Evolutionary conservation across 2,329 filamentous ascomycete genomes (phyloP).

Genomic region (Stachybotrys elegans): DNA sequence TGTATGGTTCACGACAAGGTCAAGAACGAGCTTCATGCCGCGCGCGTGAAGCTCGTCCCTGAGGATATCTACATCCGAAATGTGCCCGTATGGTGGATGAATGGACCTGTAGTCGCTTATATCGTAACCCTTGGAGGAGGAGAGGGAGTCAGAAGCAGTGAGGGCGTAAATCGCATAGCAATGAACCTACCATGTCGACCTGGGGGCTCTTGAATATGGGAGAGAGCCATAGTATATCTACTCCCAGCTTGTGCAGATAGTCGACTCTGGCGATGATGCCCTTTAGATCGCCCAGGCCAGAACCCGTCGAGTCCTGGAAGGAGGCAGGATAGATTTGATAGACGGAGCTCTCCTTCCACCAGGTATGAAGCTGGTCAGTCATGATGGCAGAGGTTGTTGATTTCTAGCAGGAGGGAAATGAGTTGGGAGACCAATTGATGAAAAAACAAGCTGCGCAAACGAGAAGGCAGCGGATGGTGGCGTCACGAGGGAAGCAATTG

Average conservation of each 20-base stretch:
- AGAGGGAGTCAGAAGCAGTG: background rate
- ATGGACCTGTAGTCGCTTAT: slow-evolving; percentile 64
- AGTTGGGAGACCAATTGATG: too few species aligned
- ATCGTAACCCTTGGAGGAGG: slow-evolving; percentile 53
- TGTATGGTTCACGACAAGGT: slow-evolving; percentile 72
- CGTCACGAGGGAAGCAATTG: too few species aligned
- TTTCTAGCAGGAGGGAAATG: too few species aligned
- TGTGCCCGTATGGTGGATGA: slow-evolving; percentile 60
- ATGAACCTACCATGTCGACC: slow-evolving; percentile 51
- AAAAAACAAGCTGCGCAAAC: too few species aligned
- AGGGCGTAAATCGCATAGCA: background rate
- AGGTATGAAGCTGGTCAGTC: slow-evolving; percentile 27
- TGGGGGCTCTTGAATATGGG: slow-evolving; percentile 49
- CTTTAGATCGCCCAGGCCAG: slow-evolving; percentile 51
- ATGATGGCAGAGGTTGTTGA: slow-evolving; percentile 12
- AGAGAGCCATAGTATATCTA: slow-evolving; percentile 53
- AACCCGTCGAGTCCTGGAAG: slow-evolving; percentile 53
- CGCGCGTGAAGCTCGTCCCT: slow-evolving; percentile 55
- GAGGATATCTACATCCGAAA: slow-evolving; percentile 61
- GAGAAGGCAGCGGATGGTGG: too few species aligned
- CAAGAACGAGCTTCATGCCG: slow-evolving; percentile 65
- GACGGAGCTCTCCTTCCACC: slow-evolving; percentile 58
- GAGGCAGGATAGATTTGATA: slow-evolving; percentile 61
- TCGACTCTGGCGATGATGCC: slow-evolving; percentile 53
- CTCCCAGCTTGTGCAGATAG: slow-evolving; percentile 49